These are phyloP conservation scores for Apiotrichum siamense DNA, from an alignment of 1,284 basidiomycete species.

Conservation along the genomic window DNA sequence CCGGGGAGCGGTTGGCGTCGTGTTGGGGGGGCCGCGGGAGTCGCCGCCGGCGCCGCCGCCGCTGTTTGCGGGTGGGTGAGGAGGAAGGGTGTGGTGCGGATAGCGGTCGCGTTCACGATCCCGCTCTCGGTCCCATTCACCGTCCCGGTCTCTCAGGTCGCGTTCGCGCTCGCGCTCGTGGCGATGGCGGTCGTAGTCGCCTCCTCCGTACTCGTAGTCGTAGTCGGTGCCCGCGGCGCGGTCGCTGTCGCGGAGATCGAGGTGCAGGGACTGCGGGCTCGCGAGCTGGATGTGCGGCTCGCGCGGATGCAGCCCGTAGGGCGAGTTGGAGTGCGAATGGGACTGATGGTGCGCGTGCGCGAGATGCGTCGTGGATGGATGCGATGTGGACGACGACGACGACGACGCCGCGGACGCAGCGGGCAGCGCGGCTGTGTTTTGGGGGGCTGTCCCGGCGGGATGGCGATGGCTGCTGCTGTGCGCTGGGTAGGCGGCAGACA, in stretches of 20 bases:
- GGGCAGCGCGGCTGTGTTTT: no score
- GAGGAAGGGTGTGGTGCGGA: no score
- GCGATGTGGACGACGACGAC: conserved; percentile 1
- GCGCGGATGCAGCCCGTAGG: background rate
- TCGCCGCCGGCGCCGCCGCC: background rate
- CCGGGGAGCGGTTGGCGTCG: background rate
- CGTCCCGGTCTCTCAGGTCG: background rate
- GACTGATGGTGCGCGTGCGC: background rate
- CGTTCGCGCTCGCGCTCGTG: background rate
- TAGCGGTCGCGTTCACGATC: background rate
- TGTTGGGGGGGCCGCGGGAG: background rate
- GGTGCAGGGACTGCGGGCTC: background rate
- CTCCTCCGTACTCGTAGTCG: no score
- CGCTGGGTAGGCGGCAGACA: background rate
- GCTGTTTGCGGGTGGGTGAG: no score
- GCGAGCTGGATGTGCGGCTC: background rate
- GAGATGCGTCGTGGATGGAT: no score
- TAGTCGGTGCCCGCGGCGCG: no score
- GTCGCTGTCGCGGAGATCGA: background rate
- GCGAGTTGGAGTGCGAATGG: background rate
- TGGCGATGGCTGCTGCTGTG: no score
- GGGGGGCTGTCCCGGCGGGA: no score
- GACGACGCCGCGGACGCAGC: background rate
- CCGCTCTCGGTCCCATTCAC: background rate
- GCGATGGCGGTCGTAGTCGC: background rate